Evolutionary conservation across 164 flowering plant species (phyloP), one percentile per base, ranked within the genome.

Genomic region (Cinnamomum chago): DNA sequence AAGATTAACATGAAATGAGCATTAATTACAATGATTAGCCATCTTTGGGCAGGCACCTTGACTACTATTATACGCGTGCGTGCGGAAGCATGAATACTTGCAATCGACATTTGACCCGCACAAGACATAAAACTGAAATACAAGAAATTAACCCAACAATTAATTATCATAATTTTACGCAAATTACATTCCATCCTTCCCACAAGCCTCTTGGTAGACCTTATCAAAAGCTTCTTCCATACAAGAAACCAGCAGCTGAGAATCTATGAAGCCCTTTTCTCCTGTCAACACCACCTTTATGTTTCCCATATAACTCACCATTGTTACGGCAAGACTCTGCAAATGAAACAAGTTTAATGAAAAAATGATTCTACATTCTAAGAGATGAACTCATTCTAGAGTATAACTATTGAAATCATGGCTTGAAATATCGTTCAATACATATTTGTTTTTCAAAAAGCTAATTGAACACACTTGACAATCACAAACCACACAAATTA

Each of bases 171-270:
- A 40, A 7, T 40, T 40, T 40, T 40, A 40, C 1, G 10, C 47
- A 40, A 40, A 40, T 40, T 40, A 40, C 47, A 40, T 40, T 40
- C 47, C 47, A 40, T 40, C 47, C 11, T 40, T 40, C 47, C 20
- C 60, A 17, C 60, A 55, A 55, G n/a, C 60, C n/a, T 15, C 60
- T 55, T 15, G 5, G n/a, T 67, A 15, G 12, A 81, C 75, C 67
- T n/a, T 71, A 0, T 75, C 65, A 24, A 81, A 86, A 5, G 85
- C 84, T 25, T 75, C 68, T 27, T 84, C 75, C 10, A 83, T n/a
- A 76, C 80, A 82, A 52, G 79, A 62, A 2, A 1, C 50, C 1
- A 75, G 58, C 27, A 70, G 20, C 15, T 75, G n/a, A 20, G 73
- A 64, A 47, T 70, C 51, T 25, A 75, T 62, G 58, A 75, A 75